These are phyloP conservation scores for Blastocystis sp. DNA, from an alignment of 352 stramenopile genomes.

Conservation along the genomic window DNA sequence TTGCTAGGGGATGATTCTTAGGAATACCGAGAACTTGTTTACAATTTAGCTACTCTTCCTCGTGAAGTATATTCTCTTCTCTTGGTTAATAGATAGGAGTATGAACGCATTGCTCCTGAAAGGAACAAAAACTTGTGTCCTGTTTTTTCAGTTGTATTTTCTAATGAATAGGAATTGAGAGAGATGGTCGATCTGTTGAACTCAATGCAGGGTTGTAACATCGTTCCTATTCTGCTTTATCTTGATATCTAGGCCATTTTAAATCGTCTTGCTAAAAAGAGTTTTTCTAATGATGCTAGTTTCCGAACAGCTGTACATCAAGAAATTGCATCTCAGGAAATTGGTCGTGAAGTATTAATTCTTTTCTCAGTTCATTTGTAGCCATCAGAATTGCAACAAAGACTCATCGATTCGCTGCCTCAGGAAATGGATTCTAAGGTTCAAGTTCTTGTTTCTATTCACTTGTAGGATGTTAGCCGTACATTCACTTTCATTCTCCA, in stretches of 20 bases:
- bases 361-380: background rate
- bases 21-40: background rate
- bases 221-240: background rate
- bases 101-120: background rate
- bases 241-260: background rate
- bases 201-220: background rate
- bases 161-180: background rate
- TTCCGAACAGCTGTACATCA: background rate
- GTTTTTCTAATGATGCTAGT: background rate
- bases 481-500: slow-evolving; percentile 13
- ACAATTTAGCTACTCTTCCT: background rate
- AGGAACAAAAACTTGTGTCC: background rate
- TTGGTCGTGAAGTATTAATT: background rate
- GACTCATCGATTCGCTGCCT: background rate
- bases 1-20: background rate
- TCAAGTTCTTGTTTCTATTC: background rate
- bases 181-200: background rate
- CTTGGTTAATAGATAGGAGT: background rate
- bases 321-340: background rate
- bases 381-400: background rate
- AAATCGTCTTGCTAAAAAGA: background rate
- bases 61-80: background rate
- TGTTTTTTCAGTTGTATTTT: background rate
- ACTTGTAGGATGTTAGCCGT: background rate
- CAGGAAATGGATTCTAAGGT: background rate